A percentile compares a stretch with the other conserved stretches of the same genome.
Conservation (phyloP, 345 rosid species). For the Triadica sebifera region DNA sequence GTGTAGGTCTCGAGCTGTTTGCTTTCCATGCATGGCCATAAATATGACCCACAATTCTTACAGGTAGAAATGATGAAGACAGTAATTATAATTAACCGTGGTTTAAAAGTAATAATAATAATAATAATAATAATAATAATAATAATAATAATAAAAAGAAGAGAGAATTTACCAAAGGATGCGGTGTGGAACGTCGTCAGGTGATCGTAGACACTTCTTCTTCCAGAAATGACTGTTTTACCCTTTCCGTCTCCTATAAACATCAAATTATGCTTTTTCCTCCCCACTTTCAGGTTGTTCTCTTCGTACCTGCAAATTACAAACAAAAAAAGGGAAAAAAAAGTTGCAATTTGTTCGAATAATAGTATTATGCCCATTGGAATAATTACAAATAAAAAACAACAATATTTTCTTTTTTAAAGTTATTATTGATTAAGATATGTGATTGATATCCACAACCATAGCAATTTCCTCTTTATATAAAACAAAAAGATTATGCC, state of each 20-base stretch:
- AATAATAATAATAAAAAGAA: not conserved
- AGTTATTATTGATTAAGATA: no score
- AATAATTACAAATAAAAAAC: no score
- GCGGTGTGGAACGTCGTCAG: slow-evolving; percentile 94
- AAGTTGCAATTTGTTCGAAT: no score
- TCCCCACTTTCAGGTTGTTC: slow-evolving; percentile 70
- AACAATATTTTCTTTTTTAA: no score
- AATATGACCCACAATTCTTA: no score
- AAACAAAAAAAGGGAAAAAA: not conserved
- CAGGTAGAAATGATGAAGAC: not conserved
- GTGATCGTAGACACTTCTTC: slow-evolving; percentile 55
- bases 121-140: no score
- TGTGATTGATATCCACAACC: no score
- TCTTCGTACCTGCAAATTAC: slow-evolving; percentile 72
- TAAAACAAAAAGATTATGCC: no score
- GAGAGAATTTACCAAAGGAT: slow-evolving; percentile 56
- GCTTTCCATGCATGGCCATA: not conserved
- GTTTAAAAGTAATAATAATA: not conserved
- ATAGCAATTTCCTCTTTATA: no score
- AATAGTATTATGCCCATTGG: no score
- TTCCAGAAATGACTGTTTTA: slow-evolving; percentile 66
- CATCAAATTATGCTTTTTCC: slow-evolving; percentile 85
- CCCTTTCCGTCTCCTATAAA: slow-evolving; percentile 92
- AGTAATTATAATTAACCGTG: not conserved
- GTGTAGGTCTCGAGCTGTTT: not conserved